Base-by-base conservation (phyloP, 2,329 filamentous ascomycete genomes). In the Xylaria sp. region DNA sequence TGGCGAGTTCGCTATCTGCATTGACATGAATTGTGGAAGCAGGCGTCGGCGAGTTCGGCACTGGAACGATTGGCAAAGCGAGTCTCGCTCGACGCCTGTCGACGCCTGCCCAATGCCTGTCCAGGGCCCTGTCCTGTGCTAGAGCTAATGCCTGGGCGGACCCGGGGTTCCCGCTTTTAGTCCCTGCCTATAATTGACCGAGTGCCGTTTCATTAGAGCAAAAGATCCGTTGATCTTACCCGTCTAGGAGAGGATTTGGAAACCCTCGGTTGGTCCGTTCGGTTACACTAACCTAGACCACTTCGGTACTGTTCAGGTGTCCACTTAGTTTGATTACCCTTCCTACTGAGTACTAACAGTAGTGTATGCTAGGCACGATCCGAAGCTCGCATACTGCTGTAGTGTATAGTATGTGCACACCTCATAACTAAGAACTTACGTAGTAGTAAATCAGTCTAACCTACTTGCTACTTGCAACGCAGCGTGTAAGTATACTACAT, bases 241-340 rank as follows among this genome's bases (percentile, higher is more conserved):
- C 54, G 54, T 42, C 55, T 9, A 54, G 29, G 37, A 53, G 58
- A 16, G n/a, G 48, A 69, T 66, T 66, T 63, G 55, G 40, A 58
- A 69, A 63, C 59, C 16, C 47, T 59, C 58, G 58, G 63, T 61
- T 57, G 44, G 61, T 59, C 59, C 60, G 63, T 35, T 40, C 40
- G 21, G 44, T 21, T 47, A 23, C 44, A 27, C 10, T 27, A 37
- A 53, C 59, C 48, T 60, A 35, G 16, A 37, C n/a, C 32, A 21
- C 23, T 1, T 25, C 32, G 12, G n/a, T n/a, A n/a, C n/a, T n/a
- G n/a, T n/a, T n/a, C n/a, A n/a, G 6, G 10, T 48, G 35, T 44
- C 63, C 63, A 60, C 63, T 60, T 60, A 65, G 63, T 65, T 65
- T 60, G 37, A 65, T 65, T 65, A 50, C 59, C 55, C 37, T 21